phyloP scores from a whole-genome alignment of 139 green algal genomes.

The Chlamydomonas sp. region DNA sequence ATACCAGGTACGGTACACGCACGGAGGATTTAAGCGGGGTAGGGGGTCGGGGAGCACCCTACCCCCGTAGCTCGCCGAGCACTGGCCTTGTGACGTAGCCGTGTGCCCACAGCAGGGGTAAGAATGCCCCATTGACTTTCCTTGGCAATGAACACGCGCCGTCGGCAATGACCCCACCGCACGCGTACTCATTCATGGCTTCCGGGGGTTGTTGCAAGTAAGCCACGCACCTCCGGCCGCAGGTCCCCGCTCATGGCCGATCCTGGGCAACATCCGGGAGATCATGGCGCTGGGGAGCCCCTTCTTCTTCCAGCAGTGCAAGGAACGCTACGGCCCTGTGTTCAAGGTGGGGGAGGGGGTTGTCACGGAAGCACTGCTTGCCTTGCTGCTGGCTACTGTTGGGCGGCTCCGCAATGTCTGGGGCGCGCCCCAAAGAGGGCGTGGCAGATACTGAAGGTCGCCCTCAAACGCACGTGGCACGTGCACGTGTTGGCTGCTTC shows the following conservation, averaged over 20 bases:
- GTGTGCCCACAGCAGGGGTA: no score
- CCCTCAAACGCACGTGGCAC: no score
- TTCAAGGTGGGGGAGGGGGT: slow-evolving; percentile 41
- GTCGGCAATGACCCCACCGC: background rate
- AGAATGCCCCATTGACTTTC: background rate
- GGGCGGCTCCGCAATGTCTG: background rate
- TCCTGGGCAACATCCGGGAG: slow-evolving; percentile 43
- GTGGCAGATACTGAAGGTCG: no score
- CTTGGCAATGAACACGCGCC: background rate
- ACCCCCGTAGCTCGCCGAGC: background rate
- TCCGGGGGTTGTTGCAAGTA: no score
- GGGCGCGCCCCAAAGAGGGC: no score
- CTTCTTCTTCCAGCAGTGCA: slow-evolving; percentile 30
- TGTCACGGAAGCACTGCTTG: background rate
- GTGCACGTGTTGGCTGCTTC: background rate
- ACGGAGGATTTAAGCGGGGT: background rate
- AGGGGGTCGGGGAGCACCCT: background rate
- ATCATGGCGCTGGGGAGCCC: slow-evolving; percentile 29
- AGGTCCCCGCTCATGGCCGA: slow-evolving; percentile 22
- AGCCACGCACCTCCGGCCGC: background rate
- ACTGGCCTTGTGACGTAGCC: no score
- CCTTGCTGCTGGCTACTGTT: background rate
- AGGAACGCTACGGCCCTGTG: slow-evolving; percentile 43
- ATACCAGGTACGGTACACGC: background rate
- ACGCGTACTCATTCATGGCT: background rate